A percentile compares a stretch with the other conserved stretches of the same genome.
Evolutionary conservation across 352 stramenopile genomes (phyloP).

Genomic region (Phytophthora podocarpi): DNA sequence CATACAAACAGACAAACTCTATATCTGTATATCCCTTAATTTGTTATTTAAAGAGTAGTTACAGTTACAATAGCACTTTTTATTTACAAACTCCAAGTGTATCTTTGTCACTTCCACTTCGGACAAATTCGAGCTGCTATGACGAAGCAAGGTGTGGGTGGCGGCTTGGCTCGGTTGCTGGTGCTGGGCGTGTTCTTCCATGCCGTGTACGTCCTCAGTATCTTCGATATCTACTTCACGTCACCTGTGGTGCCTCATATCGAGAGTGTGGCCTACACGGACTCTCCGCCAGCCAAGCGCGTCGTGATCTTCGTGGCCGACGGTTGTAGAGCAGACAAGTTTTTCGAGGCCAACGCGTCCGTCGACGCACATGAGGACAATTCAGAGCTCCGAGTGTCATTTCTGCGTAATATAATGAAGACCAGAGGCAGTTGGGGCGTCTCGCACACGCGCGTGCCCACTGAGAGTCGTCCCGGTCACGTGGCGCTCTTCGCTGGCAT

Average conservation of each 20-base stretch:
- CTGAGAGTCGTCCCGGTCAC: conserved; percentile 81
- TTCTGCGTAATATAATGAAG: conserved; percentile 66
- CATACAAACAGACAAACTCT: too few relatives aligned
- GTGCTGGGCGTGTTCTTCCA: conserved; percentile 83
- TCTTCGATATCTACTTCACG: conserved; percentile 93
- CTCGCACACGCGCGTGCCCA: conserved; percentile 88
- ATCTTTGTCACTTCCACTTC: conserved; percentile 8
- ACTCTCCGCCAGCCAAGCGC: conserved; percentile 54
- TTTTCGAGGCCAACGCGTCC: conserved; percentile 67
- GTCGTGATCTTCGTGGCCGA: conserved; percentile 87
- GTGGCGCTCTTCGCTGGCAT: conserved; percentile 88
- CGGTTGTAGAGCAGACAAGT: conserved; percentile 83
- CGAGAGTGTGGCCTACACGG: conserved; percentile 49
- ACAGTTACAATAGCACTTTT: conserved; percentile 11
- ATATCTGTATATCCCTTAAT: background rate
- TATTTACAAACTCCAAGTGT: conserved; percentile 11
- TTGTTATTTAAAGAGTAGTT: background rate
- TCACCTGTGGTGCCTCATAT: conserved; percentile 79
- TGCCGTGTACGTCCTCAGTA: conserved; percentile 85
- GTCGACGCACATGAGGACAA: background rate
- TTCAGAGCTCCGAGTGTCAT: conserved; percentile 48
- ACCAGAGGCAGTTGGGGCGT: conserved; percentile 73
- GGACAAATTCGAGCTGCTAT: background rate
- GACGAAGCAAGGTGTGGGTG: background rate
- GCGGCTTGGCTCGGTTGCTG: conserved; percentile 43